Evolutionary conservation across 148 eudicot species (phyloP).

Genomic region (Cornus florida): DNA sequence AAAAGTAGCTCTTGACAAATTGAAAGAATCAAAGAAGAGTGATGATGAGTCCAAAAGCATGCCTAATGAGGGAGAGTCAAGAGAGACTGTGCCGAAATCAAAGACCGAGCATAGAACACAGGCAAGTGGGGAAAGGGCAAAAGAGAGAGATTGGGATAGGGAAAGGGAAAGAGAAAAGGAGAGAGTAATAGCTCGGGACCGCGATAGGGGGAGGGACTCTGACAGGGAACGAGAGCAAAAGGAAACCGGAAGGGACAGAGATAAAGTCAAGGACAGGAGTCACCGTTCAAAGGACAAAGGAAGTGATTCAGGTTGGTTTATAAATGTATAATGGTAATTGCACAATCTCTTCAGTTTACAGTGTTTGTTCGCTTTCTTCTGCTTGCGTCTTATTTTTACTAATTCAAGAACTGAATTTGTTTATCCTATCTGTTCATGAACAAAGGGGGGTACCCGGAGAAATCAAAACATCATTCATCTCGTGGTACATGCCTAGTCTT

Average conservation of each 20-base stretch:
- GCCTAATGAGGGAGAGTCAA: conserved; percentile 42
- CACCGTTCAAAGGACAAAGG: conserved; percentile 61
- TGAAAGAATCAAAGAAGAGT: conserved; percentile 69
- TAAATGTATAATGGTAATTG: background rate
- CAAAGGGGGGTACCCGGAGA: conserved; percentile 66
- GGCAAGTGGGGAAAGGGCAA: conserved; percentile 55
- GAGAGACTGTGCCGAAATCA: conserved; percentile 38
- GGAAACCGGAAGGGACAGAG: conserved; percentile 69
- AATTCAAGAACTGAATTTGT: background rate
- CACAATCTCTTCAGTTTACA: background rate
- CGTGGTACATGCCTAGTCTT: conserved; percentile 45
- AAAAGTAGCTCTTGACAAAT: conserved; percentile 57
- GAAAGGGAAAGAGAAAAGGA: conserved; percentile 62
- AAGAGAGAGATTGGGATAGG: conserved; percentile 55
- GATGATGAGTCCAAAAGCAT: conserved; percentile 54
- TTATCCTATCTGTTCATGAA: conserved; percentile 7
- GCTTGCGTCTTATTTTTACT: no score
- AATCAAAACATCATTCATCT: conserved; percentile 69
- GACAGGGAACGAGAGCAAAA: conserved; percentile 78
- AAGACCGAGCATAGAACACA: conserved; percentile 55
- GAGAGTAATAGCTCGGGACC: conserved; percentile 50
- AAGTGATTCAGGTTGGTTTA: conserved; percentile 55
- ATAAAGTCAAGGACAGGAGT: conserved; percentile 58
- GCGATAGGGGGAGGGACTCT: conserved; percentile 79
- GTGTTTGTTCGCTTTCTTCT: background rate